A percentile compares a stretch with the other conserved stretches of the same genome.
phyloP scores from a whole-genome alignment of 345 rosid species.

The Lepidium didymum region DNA sequence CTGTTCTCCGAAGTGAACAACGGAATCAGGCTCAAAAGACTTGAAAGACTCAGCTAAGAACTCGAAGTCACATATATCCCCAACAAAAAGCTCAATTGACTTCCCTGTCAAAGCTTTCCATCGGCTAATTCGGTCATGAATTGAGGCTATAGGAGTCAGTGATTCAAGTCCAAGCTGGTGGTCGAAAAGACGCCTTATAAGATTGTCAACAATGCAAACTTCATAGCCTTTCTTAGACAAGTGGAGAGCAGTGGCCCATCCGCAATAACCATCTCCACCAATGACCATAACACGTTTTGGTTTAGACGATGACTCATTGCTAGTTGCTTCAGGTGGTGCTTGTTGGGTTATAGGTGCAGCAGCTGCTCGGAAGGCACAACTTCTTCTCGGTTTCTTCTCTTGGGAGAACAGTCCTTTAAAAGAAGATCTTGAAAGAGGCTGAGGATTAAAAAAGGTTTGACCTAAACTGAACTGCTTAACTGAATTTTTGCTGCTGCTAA shows the following conservation, averaged over 20 bases:
- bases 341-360: slow-evolving; percentile 42
- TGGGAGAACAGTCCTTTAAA: slow-evolving; percentile 30
- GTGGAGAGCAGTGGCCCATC: slow-evolving; percentile 98
- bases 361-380: slow-evolving; percentile 37
- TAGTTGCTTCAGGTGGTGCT: slow-evolving; percentile 42
- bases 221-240: slow-evolving; percentile 74
- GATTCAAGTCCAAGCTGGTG: slow-evolving; percentile 93
- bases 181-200: slow-evolving; percentile 80
- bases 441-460: slow-evolving; percentile 26
- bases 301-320: slow-evolving; percentile 39
- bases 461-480: slow-evolving; percentile 22
- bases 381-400: slow-evolving; percentile 27
- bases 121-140: slow-evolving; percentile 68
- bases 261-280: slow-evolving; percentile 98
- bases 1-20: slow-evolving; percentile 93
- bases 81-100: slow-evolving; percentile 67
- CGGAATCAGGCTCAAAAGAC: slow-evolving; percentile 86
- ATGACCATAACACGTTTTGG: slow-evolving; percentile 76
- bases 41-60: slow-evolving; percentile 76
- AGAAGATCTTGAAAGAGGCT: slow-evolving; percentile 27
- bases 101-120: slow-evolving; percentile 91
- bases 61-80: slow-evolving; percentile 92
- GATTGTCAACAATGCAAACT: slow-evolving; percentile 80
- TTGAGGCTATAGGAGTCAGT: slow-evolving; percentile 78
- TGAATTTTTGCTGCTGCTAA: slow-evolving; percentile 23